A percentile compares a stretch with the other conserved stretches of the same genome.
Evolutionary conservation across 1,284 basidiomycete species (phyloP).

Genomic region (Papiliotrema laurentii): DNA sequence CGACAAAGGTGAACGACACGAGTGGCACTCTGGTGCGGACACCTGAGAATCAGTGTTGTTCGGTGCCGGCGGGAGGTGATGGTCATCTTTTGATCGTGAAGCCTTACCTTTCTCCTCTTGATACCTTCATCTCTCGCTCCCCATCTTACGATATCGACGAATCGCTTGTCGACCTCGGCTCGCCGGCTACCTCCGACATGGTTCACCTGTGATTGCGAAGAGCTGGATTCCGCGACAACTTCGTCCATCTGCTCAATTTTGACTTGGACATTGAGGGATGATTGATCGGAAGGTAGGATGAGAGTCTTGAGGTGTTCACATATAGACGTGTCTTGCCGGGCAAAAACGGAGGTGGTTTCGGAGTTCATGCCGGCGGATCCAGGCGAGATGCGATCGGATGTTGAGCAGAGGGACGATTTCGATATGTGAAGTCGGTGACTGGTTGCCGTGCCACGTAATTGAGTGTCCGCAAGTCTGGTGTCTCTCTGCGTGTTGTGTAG

Average conservation of each 20-base stretch:
- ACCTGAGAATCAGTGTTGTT: slow-evolving; percentile 27
- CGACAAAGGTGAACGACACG: slow-evolving; percentile 58
- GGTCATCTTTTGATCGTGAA: not conserved
- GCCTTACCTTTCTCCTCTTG: slow-evolving; percentile 36
- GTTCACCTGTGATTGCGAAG: not conserved
- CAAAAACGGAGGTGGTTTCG: too few relatives aligned
- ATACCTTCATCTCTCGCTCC: slow-evolving; percentile 30
- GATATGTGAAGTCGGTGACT: too few relatives aligned
- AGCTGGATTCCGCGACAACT: not conserved
- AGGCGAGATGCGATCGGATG: too few relatives aligned
- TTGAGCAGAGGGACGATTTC: too few relatives aligned
- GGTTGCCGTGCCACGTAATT: too few relatives aligned
- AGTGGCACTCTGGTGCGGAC: slow-evolving; percentile 58
- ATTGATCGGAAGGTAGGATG: slow-evolving; percentile 5
- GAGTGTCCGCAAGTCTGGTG: too few relatives aligned
- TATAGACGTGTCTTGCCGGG: slow-evolving; percentile 27
- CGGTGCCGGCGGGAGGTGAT: not conserved
- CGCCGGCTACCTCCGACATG: not conserved
- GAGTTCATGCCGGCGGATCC: not conserved
- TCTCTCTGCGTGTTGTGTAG: too few relatives aligned
- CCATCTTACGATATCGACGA: slow-evolving; percentile 30
- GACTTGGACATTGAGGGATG: slow-evolving; percentile 1
- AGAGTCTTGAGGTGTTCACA: slow-evolving; percentile 28
- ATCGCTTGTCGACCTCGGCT: slow-evolving; percentile 19
- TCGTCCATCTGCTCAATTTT: slow-evolving; percentile 11